Percentiles rank a stretch among this genome's conserved stretches.
phyloP scores from a whole-genome alignment of 139 green algal genomes.

The Chlorella sp. region DNA sequence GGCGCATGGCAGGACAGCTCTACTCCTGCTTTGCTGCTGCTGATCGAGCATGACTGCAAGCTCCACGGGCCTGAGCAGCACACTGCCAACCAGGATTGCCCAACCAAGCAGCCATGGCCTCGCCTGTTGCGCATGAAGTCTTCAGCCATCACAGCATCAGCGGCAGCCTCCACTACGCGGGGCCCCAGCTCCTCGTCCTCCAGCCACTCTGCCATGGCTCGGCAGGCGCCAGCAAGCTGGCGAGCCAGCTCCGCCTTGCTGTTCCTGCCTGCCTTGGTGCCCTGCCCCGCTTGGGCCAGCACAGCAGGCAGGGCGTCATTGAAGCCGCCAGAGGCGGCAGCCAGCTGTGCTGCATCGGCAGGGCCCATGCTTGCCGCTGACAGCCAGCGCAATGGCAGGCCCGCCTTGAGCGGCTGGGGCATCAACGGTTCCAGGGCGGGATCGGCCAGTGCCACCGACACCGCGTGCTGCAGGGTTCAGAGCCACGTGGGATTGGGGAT shows the following conservation, averaged over 20 bases:
- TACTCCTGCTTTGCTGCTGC: too few relatives aligned
- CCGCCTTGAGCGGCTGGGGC: constrained; percentile 40
- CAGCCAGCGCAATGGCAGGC: constrained; percentile 19
- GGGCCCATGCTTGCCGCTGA: neutral
- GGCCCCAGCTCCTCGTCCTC: constrained; percentile 42
- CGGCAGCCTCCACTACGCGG: constrained; percentile 19
- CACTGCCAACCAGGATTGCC: neutral
- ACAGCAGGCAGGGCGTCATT: neutral
- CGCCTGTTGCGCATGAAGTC: constrained; percentile 33
- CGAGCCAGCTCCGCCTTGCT: neutral
- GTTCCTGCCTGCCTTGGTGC: neutral
- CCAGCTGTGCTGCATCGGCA: neutral
- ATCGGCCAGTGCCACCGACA: constrained; percentile 19
- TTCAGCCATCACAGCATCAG: constrained; percentile 30
- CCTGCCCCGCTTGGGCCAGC: too few relatives aligned
- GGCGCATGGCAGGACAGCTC: too few relatives aligned
- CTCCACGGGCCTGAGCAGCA: too few relatives aligned
- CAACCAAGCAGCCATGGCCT: neutral
- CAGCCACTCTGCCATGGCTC: constrained; percentile 61
- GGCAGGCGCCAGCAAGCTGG: constrained; percentile 48
- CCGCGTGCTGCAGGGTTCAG: constrained; percentile 23
- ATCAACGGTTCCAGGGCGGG: constrained; percentile 34
- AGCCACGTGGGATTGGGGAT: too few relatives aligned
- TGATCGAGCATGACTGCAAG: too few relatives aligned
- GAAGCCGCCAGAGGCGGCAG: constrained; percentile 13